Percentiles rank a stretch among this genome's conserved stretches.
phyloP scores from a whole-genome alignment of 2,329 filamentous ascomycete species.

The Diaporthe amygdali region DNA sequence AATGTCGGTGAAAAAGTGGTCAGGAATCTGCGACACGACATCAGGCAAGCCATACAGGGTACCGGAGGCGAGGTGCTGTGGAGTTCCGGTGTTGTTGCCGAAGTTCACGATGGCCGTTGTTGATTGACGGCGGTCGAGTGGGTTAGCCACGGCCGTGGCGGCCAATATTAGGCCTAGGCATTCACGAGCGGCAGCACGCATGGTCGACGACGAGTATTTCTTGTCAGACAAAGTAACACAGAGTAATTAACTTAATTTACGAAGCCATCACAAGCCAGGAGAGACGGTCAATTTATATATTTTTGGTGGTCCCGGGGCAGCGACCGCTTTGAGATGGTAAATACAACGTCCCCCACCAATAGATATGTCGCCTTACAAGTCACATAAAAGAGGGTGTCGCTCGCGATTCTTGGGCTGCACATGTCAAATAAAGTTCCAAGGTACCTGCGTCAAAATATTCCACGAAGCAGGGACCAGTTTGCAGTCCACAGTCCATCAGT shows the following conservation, averaged over 20 bases:
- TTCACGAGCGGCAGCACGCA: not conserved
- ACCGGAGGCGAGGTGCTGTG: constrained; percentile 30
- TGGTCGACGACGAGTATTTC: not conserved
- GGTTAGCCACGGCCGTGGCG: not conserved
- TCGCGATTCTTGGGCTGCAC: no score
- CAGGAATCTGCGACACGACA: constrained; percentile 27
- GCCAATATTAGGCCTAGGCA: constrained; percentile 8
- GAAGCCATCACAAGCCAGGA: not conserved
- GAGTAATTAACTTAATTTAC: not conserved
- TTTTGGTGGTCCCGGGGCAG: not conserved
- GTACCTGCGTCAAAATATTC: not conserved
- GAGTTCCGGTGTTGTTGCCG: constrained; percentile 22
- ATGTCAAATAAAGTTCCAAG: not conserved
- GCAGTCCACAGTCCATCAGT: not conserved
- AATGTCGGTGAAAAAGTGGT: constrained; percentile 29
- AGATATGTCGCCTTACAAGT: not conserved
- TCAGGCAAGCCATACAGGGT: constrained; percentile 32
- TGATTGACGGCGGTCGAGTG: constrained; percentile 11
- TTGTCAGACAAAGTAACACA: not conserved
- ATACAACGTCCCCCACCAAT: not conserved
- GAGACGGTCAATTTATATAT: not conserved
- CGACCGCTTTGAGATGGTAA: not conserved
- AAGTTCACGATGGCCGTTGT: constrained; percentile 30
- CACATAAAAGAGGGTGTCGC: not conserved
- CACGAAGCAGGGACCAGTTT: not conserved